Percentiles rank a stretch among this genome's conserved stretches.
phyloP scores from a whole-genome alignment of 768 basidiomycete genomes.

The Dioszegia crocea region DNA sequence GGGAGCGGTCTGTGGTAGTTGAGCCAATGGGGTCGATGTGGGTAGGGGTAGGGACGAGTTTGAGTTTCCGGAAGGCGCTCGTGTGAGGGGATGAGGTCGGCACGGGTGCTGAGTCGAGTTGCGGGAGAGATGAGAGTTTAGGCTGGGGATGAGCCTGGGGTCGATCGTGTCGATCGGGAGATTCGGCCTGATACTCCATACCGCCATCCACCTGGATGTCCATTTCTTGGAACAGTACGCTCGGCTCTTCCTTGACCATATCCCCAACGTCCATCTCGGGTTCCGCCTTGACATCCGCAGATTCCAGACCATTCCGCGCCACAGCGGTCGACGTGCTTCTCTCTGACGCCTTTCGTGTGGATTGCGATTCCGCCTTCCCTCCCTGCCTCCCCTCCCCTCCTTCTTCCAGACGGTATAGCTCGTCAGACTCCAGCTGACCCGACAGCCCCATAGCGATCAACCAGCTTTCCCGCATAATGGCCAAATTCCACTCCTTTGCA shows the following conservation, averaged over 20 bases:
- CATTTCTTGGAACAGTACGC: not conserved
- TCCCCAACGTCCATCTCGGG: not conserved
- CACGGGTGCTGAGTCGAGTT: not conserved
- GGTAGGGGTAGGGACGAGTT: conserved; percentile 25
- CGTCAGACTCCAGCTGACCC: conserved; percentile 50
- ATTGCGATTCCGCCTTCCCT: not conserved
- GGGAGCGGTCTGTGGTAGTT: not conserved
- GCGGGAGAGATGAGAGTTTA: not conserved
- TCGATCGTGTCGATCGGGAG: no score
- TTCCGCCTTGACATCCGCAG: conserved; percentile 1
- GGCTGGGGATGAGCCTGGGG: no score
- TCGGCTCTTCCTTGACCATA: not conserved
- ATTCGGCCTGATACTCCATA: no score
- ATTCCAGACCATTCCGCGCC: not conserved
- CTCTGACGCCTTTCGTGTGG: not conserved
- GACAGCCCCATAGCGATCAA: conserved; percentile 58
- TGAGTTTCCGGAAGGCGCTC: conserved; percentile 22
- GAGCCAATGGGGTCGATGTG: conserved; percentile 22
- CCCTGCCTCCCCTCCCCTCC: not conserved
- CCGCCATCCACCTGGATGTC: no score
- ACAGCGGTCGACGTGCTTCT: not conserved
- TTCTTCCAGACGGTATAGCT: conserved; percentile 6
- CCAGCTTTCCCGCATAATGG: conserved; percentile 70
- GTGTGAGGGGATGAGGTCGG: not conserved
- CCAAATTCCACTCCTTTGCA: conserved; percentile 72